Percentiles rank a stretch among this genome's conserved stretches.
Evolutionary conservation across 192 early-diverging fungal genomes (phyloP).

Genomic region (Rhizophagus prolifer): DNA sequence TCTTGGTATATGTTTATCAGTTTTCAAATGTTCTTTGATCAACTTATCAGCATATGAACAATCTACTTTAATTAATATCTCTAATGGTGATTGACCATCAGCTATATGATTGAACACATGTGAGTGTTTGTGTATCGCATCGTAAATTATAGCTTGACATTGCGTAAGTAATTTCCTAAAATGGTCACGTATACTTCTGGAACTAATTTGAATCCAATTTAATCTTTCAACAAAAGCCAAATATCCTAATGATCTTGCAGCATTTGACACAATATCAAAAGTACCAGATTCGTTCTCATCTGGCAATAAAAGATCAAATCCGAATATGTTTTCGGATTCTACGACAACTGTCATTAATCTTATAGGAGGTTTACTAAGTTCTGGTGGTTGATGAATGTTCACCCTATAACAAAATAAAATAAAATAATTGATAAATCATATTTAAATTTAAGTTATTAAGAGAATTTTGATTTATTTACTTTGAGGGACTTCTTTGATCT

Average conservation of each 20-base stretch:
- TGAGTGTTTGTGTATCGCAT: neutral
- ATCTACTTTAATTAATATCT: conserved; percentile 12
- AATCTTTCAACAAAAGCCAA: neutral
- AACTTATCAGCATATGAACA: conserved; percentile 13
- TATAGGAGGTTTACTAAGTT: neutral
- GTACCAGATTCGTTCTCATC: conserved; percentile 8
- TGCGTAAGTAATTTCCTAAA: neutral
- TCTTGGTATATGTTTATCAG: conserved; percentile 15
- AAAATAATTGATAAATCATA: neutral
- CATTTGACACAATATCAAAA: neutral
- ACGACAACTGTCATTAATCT: neutral
- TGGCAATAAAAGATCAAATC: neutral
- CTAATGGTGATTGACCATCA: conserved; percentile 19
- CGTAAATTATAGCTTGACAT: neutral
- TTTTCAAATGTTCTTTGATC: conserved; percentile 7
- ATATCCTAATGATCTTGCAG: neutral
- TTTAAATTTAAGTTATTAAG: neutral
- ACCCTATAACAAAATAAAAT: neutral
- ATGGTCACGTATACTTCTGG: neutral
- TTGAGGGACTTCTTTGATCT: conserved; percentile 5
- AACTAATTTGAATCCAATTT: conserved; percentile 21
- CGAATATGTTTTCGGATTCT: neutral
- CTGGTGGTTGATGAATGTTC: neutral
- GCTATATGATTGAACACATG: conserved; percentile 18
- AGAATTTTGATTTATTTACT: neutral